Evolutionary conservation across 345 rosid genomes (phyloP).

Genomic region (Ceriops decandra): DNA sequence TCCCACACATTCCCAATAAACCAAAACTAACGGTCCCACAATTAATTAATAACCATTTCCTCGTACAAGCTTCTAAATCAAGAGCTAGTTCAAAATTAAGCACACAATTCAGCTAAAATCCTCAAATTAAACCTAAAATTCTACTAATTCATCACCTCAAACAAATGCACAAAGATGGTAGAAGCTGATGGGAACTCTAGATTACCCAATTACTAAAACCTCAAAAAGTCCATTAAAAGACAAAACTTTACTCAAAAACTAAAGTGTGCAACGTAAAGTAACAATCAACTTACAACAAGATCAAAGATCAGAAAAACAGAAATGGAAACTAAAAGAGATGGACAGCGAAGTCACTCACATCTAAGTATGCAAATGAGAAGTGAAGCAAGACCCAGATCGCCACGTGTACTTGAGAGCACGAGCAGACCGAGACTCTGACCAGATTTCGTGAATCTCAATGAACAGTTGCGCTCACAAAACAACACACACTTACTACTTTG

Average conservation of each 20-base stretch:
- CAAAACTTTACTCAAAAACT: conserved; percentile 8
- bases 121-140: conserved; percentile 24
- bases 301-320: neutral
- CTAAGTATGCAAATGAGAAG: conserved; percentile 42
- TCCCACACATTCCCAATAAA: conserved; percentile 19
- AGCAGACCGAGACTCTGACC: conserved; percentile 48
- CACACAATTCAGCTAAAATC: conserved; percentile 21
- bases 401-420: conserved; percentile 48
- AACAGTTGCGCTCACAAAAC: conserved; percentile 19
- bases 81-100: conserved; percentile 20
- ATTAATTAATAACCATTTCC: neutral
- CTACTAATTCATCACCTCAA: conserved; percentile 16
- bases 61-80: conserved; percentile 17
- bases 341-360: conserved; percentile 47
- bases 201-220: conserved; percentile 12
- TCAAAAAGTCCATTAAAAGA: conserved; percentile 15
- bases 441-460: conserved; percentile 34
- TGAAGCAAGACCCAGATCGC: conserved; percentile 55
- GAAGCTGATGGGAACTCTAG: conserved; percentile 13
- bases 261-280: conserved; percentile 5
- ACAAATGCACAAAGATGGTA: conserved; percentile 37
- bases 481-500: neutral
- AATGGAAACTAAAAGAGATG: conserved; percentile 4
- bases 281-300: conserved; percentile 15
- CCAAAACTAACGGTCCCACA: conserved; percentile 15